Evolutionary conservation across 768 basidiomycete genomes (phyloP), one percentile per base, ranked within the genome.

Genomic region (Boletus patriciae): DNA sequence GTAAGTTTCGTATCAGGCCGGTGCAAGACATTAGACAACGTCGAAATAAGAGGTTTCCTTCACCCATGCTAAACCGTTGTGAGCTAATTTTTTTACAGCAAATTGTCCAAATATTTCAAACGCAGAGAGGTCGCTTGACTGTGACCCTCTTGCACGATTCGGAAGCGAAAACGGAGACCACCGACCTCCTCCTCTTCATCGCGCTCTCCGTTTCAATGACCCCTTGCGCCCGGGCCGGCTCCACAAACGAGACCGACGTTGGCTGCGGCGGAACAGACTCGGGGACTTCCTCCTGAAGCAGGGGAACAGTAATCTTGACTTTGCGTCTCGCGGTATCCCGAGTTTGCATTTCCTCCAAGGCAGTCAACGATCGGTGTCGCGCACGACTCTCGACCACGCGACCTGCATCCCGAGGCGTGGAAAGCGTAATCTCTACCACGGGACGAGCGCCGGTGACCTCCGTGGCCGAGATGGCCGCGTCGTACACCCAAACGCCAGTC

Each of bases 401-500:
- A 16, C 25, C 36, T 23, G 51, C 29, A 40, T 51, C 47, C 44
- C 44, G 60, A 2, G 57, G 36, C 16, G 34, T 36, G 2, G 55
- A 62, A 23, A 67, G 58, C 27, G 67, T 63, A 13, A 66, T 67
- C 40, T 66, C 67, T 21, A 71, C 36, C 11, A 56, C 48, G 13
- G 62, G 59, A 27, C 55, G 62, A 36, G 59, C 10, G 0, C 66
- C 62, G 2, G 57, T 34, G 27, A 66, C 59, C 54, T 82, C 82
- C 9, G 70, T 62, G 11, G 76, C 77, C 27, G 83, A 78, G 38
- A 79, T 68, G 4, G 76, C 75, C n/a, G 81, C 77, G 45, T 79
- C 75, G 62, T 83, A 84, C 5, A 81, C 72, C 83, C 83, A 84
- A 10, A 59, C 62, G 7, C 64, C 62, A 38, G 60, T 55, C 65